Evolutionary conservation across 1,284 basidiomycete species (phyloP), one percentile per base, ranked within the genome.

Genomic region (Moesziomyces parantarcticus): DNA sequence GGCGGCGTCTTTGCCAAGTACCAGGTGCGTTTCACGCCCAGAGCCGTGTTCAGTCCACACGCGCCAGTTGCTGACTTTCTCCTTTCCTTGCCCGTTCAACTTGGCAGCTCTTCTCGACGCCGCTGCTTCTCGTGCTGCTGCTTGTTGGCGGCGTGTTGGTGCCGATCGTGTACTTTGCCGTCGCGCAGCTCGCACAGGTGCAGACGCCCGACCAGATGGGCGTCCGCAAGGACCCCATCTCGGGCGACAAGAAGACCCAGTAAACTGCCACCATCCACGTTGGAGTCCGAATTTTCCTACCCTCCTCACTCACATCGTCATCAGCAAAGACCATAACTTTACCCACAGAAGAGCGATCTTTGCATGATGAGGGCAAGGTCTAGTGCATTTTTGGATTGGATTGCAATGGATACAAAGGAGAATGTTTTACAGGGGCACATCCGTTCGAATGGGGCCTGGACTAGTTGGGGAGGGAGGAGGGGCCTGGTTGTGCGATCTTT

Each of bases 131-230:
- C 39, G 66, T 58, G 21, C 51, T 75, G 29, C 7, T 69, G 5
- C 52, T 75, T 10, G 60, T 69, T n/a, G 67, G 67, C 21, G 72
- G 62, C 11, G 22, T 75, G 14, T 29, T 75, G 46, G 41, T 67
- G 7, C 72, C 72, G 25, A 69, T 69, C 47, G 62, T 67, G 14
- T 61, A 62, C 56, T 66, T 75, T 53, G 72, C 72, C 29, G 69
- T 70, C 13, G 48, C 52, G n/a, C 72, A 70, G 59, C 58, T 75
- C 47, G 72, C 72, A 23, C 58, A 70, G 32, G 53, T 75, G 1
- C 66, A 75, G 53, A 62, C 60, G 20, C 72, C 72, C 10, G 72
- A 75, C 44, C 72, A 75, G 67, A 75, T 75, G 56, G 72, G 72
- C 41, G 66, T 70, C 3, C 58, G 67, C 34, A 75, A 75, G 36